Percentiles rank a stretch among this genome's conserved stretches.
Evolutionary conservation across 495 filamentous ascomycete genomes (phyloP).

Genomic region (Penicillium herquei): DNA sequence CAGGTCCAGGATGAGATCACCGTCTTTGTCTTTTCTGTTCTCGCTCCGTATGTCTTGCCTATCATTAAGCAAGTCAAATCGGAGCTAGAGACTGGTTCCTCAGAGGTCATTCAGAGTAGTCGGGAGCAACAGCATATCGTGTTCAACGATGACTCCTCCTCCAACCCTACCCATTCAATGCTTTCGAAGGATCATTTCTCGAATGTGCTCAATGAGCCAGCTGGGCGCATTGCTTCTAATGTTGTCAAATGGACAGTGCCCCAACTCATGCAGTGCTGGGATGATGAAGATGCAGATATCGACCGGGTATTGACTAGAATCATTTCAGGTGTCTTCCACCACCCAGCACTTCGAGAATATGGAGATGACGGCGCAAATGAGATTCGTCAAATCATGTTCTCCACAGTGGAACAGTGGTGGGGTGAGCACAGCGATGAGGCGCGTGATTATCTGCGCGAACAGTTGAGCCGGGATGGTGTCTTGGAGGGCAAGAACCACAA

Average conservation of each 20-base stretch:
- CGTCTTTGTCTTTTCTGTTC: constrained; percentile 79
- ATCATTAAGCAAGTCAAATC: constrained; percentile 81
- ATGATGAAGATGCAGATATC: constrained; percentile 67
- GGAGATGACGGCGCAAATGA: constrained; percentile 72
- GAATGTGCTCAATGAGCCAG: constrained; percentile 83
- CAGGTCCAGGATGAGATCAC: constrained; percentile 76
- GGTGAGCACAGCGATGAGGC: constrained; percentile 56
- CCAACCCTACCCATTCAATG: constrained; percentile 93
- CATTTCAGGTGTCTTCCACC: constrained; percentile 80
- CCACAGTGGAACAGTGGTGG: constrained; percentile 80
- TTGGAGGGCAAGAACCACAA: constrained; percentile 75
- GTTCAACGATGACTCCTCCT: constrained; percentile 71
- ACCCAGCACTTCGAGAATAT: constrained; percentile 69
- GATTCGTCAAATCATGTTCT: constrained; percentile 74
- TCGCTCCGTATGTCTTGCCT: constrained; percentile 83
- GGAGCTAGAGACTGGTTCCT: constrained; percentile 79
- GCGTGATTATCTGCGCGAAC: constrained; percentile 61
- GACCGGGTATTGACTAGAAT: constrained; percentile 68
- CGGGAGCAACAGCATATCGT: constrained; percentile 79
- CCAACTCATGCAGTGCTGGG: constrained; percentile 82
- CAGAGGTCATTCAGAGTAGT: constrained; percentile 78
- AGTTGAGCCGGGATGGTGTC: constrained; percentile 76
- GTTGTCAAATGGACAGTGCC: constrained; percentile 81
- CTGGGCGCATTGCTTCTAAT: constrained; percentile 74
- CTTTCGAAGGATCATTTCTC: constrained; percentile 92